These are phyloP conservation scores for Atalantia buxifolia DNA, from an alignment of 345 rosid genomes.

Conservation along the genomic window DNA sequence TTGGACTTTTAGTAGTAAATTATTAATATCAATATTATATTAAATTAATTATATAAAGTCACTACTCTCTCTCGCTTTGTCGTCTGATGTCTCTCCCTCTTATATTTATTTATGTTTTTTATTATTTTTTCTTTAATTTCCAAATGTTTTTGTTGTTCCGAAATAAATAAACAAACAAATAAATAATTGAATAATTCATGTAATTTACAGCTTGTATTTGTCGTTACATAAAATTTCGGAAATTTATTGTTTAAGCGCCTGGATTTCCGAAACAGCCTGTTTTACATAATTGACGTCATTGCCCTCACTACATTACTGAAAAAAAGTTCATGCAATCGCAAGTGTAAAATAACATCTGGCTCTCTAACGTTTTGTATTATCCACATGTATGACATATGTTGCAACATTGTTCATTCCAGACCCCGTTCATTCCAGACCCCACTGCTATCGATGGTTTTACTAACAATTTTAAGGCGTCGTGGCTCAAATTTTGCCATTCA, in stretches of 20 bases:
- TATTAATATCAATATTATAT: neutral
- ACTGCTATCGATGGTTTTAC: too few relatives aligned
- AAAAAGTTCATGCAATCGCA: too few relatives aligned
- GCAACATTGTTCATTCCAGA: too few relatives aligned
- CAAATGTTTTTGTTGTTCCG: neutral
- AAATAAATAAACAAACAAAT: neutral
- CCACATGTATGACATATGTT: too few relatives aligned
- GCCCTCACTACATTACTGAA: neutral
- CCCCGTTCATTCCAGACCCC: too few relatives aligned
- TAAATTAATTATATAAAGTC: too few relatives aligned
- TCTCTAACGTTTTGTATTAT: too few relatives aligned
- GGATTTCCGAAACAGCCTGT: slow-evolving; percentile 14
- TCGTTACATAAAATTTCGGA: slow-evolving; percentile 10
- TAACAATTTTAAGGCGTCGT: neutral
- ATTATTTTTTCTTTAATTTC: neutral
- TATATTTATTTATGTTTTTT: neutral
- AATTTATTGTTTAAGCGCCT: slow-evolving; percentile 8
- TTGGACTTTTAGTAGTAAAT: neutral
- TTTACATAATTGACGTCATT: neutral
- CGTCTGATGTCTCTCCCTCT: neutral
- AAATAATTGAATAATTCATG: neutral
- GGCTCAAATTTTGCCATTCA: too few relatives aligned
- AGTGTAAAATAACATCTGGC: too few relatives aligned
- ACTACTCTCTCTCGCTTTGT: neutral
- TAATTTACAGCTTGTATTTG: slow-evolving; percentile 11